phyloP scores from a whole-genome alignment of 2,329 filamentous ascomycete genomes.

The Ascochyta koolunga region DNA sequence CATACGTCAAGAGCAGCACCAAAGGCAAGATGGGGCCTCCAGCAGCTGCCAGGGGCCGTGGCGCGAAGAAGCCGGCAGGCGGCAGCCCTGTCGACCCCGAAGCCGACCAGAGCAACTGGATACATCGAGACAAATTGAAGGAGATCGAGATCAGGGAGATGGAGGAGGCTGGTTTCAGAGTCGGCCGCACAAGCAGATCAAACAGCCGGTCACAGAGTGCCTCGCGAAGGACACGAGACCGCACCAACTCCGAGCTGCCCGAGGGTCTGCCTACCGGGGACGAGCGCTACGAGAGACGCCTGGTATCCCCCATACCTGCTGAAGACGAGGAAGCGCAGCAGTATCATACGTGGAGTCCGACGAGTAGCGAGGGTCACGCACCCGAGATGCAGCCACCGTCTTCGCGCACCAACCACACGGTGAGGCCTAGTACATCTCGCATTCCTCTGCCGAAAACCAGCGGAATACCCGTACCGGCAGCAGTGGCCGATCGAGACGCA shows the following conservation, averaged over 20 bases:
- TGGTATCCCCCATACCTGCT: conserved; percentile 49
- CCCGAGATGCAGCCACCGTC: conserved; percentile 56
- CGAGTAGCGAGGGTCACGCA: conserved; percentile 78
- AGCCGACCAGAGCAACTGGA: conserved; percentile 75
- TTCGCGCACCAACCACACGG: conserved; percentile 56
- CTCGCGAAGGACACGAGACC: conserved; percentile 33
- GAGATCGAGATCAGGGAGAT: conserved; percentile 81
- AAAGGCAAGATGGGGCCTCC: conserved; percentile 26
- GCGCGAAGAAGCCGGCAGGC: conserved; percentile 37
- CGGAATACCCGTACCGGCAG: conserved; percentile 73
- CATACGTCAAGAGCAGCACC: conserved; percentile 47
- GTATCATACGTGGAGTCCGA: conserved; percentile 68
- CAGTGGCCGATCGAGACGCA: conserved; percentile 75
- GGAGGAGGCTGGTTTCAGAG: conserved; percentile 75
- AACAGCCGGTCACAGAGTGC: conserved; percentile 47
- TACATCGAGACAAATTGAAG: conserved; percentile 82
- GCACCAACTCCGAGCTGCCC: conserved; percentile 41
- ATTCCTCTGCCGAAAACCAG: conserved; percentile 87
- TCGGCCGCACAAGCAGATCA: conserved; percentile 51
- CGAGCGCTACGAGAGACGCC: conserved; percentile 37
- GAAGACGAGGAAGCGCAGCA: conserved; percentile 51
- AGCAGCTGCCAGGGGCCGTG: conserved; percentile 11
- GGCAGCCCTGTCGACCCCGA: conserved; percentile 28
- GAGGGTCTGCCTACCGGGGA: conserved; percentile 34
- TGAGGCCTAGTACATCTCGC: conserved; percentile 67